phyloP scores from a whole-genome alignment of 2,329 filamentous ascomycete genomes.

The Clarireedia monteithiana region DNA sequence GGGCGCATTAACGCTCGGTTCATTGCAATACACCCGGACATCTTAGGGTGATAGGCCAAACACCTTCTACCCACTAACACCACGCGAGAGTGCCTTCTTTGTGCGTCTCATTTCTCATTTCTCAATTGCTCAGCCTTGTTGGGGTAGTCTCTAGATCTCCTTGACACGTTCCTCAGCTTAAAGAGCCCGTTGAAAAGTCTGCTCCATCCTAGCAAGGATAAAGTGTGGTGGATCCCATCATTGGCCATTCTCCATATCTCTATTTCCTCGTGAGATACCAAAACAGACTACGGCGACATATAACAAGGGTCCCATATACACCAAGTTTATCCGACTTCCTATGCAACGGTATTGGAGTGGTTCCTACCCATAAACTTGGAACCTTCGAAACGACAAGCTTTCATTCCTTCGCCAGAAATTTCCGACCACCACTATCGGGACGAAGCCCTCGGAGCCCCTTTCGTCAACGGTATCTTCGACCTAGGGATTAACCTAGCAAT shows the following conservation, averaged over 20 bases:
- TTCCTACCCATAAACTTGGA: background rate
- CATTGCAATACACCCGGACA: background rate
- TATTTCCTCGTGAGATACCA: background rate
- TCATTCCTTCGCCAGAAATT: background rate
- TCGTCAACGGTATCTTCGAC: background rate
- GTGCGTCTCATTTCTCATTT: background rate
- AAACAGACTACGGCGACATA: background rate
- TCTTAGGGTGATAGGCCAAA: background rate
- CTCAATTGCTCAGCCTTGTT: no score
- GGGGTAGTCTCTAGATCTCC: background rate
- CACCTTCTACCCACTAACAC: background rate
- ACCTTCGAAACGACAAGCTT: background rate
- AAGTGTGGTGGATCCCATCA: background rate
- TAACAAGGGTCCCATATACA: background rate
- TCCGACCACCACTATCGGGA: background rate
- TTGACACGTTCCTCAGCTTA: background rate
- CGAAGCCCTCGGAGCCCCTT: background rate
- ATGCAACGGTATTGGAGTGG: background rate
- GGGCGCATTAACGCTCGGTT: background rate
- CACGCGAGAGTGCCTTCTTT: background rate
- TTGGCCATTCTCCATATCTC: background rate
- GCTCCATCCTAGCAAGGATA: background rate
- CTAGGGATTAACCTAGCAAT: background rate
- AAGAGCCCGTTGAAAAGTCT: background rate
- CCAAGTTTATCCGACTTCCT: background rate